Evolutionary conservation across 1,284 basidiomycete genomes (phyloP).

Genomic region (Rhizopogon hawkerae): DNA sequence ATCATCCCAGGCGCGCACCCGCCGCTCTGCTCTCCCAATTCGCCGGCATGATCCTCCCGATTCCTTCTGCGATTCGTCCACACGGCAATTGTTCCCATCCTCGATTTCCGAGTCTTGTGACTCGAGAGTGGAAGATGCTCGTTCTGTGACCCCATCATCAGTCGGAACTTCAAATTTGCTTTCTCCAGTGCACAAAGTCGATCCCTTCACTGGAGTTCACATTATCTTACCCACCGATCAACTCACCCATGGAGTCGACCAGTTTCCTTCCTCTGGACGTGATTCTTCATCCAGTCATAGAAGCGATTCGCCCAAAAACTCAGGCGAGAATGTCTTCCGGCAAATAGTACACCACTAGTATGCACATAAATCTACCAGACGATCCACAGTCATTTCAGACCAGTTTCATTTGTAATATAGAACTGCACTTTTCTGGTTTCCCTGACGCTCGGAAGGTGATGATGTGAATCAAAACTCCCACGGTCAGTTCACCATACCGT

Average conservation of each 20-base stretch:
- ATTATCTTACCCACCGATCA: not conserved
- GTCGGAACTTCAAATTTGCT: slow-evolving; percentile 11
- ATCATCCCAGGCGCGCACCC: slow-evolving; percentile 10
- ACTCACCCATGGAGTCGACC: not conserved
- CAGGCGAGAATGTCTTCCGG: slow-evolving; percentile 1
- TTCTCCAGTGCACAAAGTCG: slow-evolving; percentile 6
- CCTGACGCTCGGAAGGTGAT: not conserved
- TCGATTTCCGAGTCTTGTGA: not conserved
- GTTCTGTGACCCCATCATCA: slow-evolving; percentile 12
- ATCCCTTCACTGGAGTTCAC: slow-evolving; percentile 6
- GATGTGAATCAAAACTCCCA: slow-evolving; percentile 1
- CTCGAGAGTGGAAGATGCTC: slow-evolving; percentile 8
- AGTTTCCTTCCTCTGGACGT: slow-evolving; percentile 4
- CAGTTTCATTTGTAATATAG: slow-evolving; percentile 7
- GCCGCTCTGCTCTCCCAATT: slow-evolving; percentile 2
- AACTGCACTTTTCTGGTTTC: not conserved
- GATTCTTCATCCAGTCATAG: slow-evolving; percentile 1
- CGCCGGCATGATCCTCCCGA: not conserved
- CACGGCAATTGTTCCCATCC: not conserved
- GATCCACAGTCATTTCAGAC: slow-evolving; percentile 4
- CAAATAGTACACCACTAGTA: slow-evolving; percentile 1
- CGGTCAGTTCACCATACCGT: not conserved
- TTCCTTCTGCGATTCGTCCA: not conserved
- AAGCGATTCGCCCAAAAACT: not conserved
- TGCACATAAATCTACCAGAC: slow-evolving; percentile 9